These are phyloP conservation scores for Panaeolus cyanescens DNA, from an alignment of 768 basidiomycete genomes.

Conservation along the genomic window DNA sequence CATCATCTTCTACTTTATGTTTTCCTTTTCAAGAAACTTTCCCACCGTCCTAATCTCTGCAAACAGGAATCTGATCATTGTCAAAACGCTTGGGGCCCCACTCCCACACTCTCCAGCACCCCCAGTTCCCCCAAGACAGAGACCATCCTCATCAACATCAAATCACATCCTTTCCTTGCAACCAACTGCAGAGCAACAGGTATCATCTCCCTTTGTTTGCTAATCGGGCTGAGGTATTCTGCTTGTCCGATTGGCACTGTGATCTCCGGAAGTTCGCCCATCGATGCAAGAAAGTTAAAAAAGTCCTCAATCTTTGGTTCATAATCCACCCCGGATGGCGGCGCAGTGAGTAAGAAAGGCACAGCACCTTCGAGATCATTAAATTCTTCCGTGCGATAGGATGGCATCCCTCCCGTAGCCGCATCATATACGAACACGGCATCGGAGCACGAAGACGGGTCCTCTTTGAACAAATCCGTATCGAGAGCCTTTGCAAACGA, in stretches of 20 bases:
- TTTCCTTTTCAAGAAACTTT: background rate
- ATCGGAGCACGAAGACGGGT: slow-evolving; percentile 33
- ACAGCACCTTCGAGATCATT: slow-evolving; percentile 31
- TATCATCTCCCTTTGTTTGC: slow-evolving; percentile 31
- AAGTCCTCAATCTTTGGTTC: slow-evolving; percentile 24
- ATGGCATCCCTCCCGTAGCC: slow-evolving; percentile 33
- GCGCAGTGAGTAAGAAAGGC: slow-evolving; percentile 24
- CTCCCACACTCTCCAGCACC: background rate
- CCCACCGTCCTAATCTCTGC: background rate
- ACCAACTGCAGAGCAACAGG: slow-evolving; percentile 40
- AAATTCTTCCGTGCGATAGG: slow-evolving; percentile 35
- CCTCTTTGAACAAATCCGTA: slow-evolving; percentile 27
- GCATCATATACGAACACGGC: slow-evolving; percentile 39
- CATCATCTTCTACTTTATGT: background rate
- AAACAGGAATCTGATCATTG: background rate
- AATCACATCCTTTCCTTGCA: slow-evolving; percentile 35
- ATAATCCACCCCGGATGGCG: slow-evolving; percentile 9
- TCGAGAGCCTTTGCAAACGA: slow-evolving; percentile 25
- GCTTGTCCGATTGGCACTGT: slow-evolving; percentile 39
- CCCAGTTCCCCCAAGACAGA: background rate
- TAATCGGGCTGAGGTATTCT: slow-evolving; percentile 33
- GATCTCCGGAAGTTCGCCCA: slow-evolving; percentile 38
- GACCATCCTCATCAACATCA: slow-evolving; percentile 33
- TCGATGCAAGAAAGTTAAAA: slow-evolving; percentile 36
- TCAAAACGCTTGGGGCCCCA: background rate